Evolutionary conservation across 768 basidiomycete species (phyloP), one percentile per base, ranked within the genome.

Genomic region (Saitozyma podzolica): DNA sequence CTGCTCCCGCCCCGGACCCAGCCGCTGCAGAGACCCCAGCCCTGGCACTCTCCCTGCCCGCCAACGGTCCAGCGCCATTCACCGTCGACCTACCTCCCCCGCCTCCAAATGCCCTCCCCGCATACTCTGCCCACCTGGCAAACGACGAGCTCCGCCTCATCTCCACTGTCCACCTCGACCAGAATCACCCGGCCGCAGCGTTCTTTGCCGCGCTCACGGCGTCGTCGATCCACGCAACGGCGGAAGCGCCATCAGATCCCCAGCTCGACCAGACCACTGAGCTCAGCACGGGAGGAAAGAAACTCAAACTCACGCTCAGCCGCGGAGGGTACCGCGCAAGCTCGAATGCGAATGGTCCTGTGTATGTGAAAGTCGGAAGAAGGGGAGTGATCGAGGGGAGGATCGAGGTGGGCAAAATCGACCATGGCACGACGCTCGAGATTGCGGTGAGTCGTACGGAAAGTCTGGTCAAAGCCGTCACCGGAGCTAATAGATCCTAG

Each of bases 401-500:
- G 19, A 58, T 75, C 11, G 64, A 73, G 49, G 57, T 75, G 16
- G 74, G 74, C 0, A 75, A 68, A 37, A 71, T 69, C n/a, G 74
- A 75, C 37, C 54, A 67, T 64, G 74, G 59, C 3, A 61, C 54
- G 7, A 63, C 56, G 37, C 50, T 75, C 58, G 74, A 75, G 19
- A 50, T 75, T n/a, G 57, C 69, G 39, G 73, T 74, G 47, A 66
- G 70, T 71, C 19, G 6, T 51, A 14, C n/a, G 20, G n/a, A 42
- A 47, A n/a, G n/a, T n/a, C 20, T 50, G 40, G 37, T 40, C 50
- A 29, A n/a, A n/a, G 16, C 6, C 39, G 20, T 7, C 16, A 9
- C 14, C 19, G 58, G 29, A 17, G 8, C 40, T 54, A 19, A 43
- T 29, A 4, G 39, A 7, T 16, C n/a, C 1, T 43, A 71, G 73